Conservation (phyloP, 1,284 basidiomycete genomes). For the Coniophora puteana region DNA sequence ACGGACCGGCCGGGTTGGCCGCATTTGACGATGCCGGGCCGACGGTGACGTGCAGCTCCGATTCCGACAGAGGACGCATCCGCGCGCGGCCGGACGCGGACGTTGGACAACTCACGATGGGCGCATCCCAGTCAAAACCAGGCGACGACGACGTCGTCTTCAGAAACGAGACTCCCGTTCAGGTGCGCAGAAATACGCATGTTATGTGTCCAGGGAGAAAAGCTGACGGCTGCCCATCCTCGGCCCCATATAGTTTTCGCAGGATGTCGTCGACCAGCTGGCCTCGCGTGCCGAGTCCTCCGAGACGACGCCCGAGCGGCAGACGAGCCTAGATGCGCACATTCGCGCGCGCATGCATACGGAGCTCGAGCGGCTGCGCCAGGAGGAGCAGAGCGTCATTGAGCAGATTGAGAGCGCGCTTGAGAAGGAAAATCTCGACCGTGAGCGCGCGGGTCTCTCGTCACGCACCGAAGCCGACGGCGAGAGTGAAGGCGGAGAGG, state of each 20-base stretch:
- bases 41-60: neutral
- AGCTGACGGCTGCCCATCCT: conserved; percentile 6
- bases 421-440: conserved; percentile 78
- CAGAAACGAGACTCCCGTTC: conserved; percentile 58
- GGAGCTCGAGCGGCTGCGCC: conserved; percentile 58
- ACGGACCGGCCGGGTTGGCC: no score
- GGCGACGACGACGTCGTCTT: conserved; percentile 56
- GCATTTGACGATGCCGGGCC: no score
- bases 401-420: conserved; percentile 66
- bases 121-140: conserved; percentile 60
- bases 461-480: conserved; percentile 28
- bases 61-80: neutral
- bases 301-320: conserved; percentile 58
- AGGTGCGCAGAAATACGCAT: no score
- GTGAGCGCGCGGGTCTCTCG: conserved; percentile 54
- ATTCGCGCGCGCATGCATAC: conserved; percentile 63
- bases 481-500: conserved; percentile 24
- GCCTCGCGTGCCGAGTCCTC: conserved; percentile 58
- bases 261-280: conserved; percentile 72
- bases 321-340: conserved; percentile 65
- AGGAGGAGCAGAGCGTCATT: conserved; percentile 62
- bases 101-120: conserved; percentile 46
- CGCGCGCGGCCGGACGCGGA: no score
- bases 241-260: conserved; percentile 54
- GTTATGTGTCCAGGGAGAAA: conserved; percentile 13